phyloP scores from a whole-genome alignment of 495 filamentous ascomycete genomes.

The Hypoxylon lenormandii region DNA sequence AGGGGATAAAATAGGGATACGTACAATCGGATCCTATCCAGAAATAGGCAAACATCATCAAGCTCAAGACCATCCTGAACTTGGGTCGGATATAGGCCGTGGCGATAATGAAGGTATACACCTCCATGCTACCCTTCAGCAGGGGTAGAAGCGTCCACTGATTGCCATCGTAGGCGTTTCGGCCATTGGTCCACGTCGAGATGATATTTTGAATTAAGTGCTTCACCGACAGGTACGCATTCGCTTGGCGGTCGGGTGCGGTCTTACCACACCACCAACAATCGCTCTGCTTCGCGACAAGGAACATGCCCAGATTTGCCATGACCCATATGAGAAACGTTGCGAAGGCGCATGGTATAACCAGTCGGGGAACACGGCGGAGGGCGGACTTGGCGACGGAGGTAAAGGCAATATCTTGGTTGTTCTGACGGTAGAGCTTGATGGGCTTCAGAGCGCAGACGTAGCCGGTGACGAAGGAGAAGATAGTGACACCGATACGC shows the following conservation, averaged over 20 bases:
- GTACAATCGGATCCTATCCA: conserved; percentile 63
- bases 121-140: conserved; percentile 70
- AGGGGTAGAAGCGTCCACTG: conserved; percentile 76
- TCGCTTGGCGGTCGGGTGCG: conserved; percentile 59
- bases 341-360: conserved; percentile 70
- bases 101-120: conserved; percentile 68
- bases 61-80: conserved; percentile 66
- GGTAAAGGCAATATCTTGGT: conserved; percentile 64
- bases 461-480: conserved; percentile 75
- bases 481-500: conserved; percentile 73
- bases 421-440: conserved; percentile 68
- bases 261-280: conserved; percentile 71
- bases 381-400: conserved; percentile 72
- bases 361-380: conserved; percentile 71
- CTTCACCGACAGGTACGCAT: conserved; percentile 53
- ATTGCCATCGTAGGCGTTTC: conserved; percentile 71
- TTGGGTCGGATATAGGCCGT: conserved; percentile 68
- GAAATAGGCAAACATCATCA: conserved; percentile 66
- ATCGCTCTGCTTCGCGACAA: conserved; percentile 66
- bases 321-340: conserved; percentile 68
- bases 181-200: conserved; percentile 69
- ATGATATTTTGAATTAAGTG: conserved; percentile 61
- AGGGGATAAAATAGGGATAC: conserved; percentile 23
- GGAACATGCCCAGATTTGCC: conserved; percentile 70
- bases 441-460: conserved; percentile 75